phyloP scores from a whole-genome alignment of 139 green algal genomes.

The Micractinium sp. region DNA sequence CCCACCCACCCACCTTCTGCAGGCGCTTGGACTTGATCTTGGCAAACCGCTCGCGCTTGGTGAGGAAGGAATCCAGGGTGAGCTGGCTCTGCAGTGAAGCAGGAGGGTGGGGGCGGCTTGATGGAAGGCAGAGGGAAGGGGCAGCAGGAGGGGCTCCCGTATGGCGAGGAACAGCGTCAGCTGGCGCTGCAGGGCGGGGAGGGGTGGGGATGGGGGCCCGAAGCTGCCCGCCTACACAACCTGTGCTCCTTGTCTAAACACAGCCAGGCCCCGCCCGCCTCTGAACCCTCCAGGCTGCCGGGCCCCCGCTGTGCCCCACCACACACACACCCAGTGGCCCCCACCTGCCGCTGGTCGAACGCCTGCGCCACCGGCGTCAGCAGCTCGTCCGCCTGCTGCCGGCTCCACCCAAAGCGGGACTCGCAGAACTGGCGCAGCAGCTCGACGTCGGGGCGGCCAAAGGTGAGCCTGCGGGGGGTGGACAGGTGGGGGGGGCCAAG shows the following conservation, averaged over 20 bases:
- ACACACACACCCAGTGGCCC: background rate
- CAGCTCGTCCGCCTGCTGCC: slow-evolving; percentile 71
- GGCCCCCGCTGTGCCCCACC: too few species aligned
- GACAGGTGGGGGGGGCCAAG: background rate
- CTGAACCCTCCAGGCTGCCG: too few species aligned
- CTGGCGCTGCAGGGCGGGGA: too few species aligned
- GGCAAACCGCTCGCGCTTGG: slow-evolving; percentile 86
- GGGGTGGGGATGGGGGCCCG: too few species aligned
- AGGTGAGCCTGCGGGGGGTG: slow-evolving; percentile 59
- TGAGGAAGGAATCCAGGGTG: slow-evolving; percentile 84
- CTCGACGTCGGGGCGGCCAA: slow-evolving; percentile 74
- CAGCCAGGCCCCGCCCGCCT: too few species aligned
- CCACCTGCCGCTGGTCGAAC: slow-evolving; percentile 61
- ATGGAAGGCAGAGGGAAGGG: too few species aligned
- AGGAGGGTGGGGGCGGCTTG: too few species aligned
- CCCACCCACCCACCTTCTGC: slow-evolving; percentile 31
- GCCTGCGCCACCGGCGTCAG: slow-evolving; percentile 80
- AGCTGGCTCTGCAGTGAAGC: slow-evolving; percentile 61
- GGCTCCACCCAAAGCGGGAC: slow-evolving; percentile 75
- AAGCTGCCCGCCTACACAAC: too few species aligned
- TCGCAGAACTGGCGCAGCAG: slow-evolving; percentile 79
- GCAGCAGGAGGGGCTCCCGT: too few species aligned
- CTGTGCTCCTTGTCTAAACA: too few species aligned
- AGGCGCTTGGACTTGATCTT: slow-evolving; percentile 89
- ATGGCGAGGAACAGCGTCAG: too few species aligned